Evolutionary conservation across 805 yeast species (phyloP).

Genomic region (Pichia membranifaciens): DNA sequence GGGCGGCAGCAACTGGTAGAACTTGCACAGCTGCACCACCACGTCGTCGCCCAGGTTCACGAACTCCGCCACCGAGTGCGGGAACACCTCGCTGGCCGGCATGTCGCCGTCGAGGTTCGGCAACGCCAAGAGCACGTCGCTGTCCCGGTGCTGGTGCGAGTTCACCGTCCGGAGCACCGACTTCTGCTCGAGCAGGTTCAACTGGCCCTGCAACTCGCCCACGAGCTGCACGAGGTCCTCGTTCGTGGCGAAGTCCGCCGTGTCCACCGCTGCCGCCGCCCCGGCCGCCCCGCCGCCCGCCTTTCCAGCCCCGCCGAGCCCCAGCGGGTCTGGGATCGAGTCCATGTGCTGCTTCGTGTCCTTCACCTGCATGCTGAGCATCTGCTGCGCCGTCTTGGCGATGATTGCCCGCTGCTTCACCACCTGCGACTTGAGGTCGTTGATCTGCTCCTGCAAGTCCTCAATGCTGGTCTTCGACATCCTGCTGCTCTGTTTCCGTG

Average conservation of each 20-base stretch:
- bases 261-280: slow-evolving; percentile 26
- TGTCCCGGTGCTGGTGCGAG: slow-evolving; percentile 38
- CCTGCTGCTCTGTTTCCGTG: not conserved
- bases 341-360: slow-evolving; percentile 34
- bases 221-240: slow-evolving; percentile 85
- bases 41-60: slow-evolving; percentile 37
- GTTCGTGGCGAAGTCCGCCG: slow-evolving; percentile 62
- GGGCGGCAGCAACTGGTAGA: slow-evolving; percentile 74
- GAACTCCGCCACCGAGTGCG: slow-evolving; percentile 52
- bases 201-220: slow-evolving; percentile 83
- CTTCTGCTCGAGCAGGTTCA: slow-evolving; percentile 73
- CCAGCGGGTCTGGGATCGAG: slow-evolving; percentile 18
- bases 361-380: slow-evolving; percentile 62
- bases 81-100: slow-evolving; percentile 50
- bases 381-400: slow-evolving; percentile 73
- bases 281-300: no score
- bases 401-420: slow-evolving; percentile 59
- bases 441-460: slow-evolving; percentile 35
- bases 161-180: slow-evolving; percentile 67
- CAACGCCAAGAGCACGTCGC: slow-evolving; percentile 55
- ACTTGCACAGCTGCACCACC: slow-evolving; percentile 53
- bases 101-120: slow-evolving; percentile 75
- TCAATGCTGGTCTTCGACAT: not conserved
- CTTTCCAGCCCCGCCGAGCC: not conserved
- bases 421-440: slow-evolving; percentile 35